These are phyloP conservation scores for Potentilla sterilis DNA, from an alignment of 306 rosid genomes.

Conservation along the genomic window DNA sequence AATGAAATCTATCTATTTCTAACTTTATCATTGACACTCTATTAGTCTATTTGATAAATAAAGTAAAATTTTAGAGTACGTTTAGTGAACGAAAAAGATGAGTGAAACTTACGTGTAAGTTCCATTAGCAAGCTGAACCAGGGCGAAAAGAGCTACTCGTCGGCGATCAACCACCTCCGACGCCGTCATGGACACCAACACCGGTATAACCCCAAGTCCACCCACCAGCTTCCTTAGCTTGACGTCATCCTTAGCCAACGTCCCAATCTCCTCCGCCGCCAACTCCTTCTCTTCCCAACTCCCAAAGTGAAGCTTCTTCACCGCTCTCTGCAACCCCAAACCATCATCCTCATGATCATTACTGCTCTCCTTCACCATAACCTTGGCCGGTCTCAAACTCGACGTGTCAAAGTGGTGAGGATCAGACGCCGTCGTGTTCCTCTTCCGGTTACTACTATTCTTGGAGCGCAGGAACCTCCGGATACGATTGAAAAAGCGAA, in stretches of 20 bases:
- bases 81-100: background rate
- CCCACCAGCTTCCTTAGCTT: slow-evolving; percentile 65
- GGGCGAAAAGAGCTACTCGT: slow-evolving; percentile 47
- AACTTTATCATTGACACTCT: background rate
- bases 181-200: slow-evolving; percentile 69
- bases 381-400: background rate
- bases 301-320: slow-evolving; percentile 93
- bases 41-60: background rate
- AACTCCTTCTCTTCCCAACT: slow-evolving; percentile 76
- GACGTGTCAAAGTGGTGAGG: slow-evolving; percentile 17
- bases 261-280: slow-evolving; percentile 66
- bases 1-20: background rate
- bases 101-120: slow-evolving; percentile 68
- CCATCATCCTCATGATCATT: slow-evolving; percentile 28
- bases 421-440: slow-evolving; percentile 30
- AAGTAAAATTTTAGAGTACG: background rate
- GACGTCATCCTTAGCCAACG: slow-evolving; percentile 58
- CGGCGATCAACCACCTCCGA: slow-evolving; percentile 43
- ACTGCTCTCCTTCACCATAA: slow-evolving; percentile 27
- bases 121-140: slow-evolving; percentile 72
- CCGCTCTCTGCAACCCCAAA: slow-evolving; percentile 58
- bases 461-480: slow-evolving; percentile 61
- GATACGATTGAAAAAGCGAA: slow-evolving; percentile 66
- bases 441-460: slow-evolving; percentile 42
- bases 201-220: slow-evolving; percentile 80